These are phyloP conservation scores for Aspergillus nidulans DNA, from an alignment of 495 filamentous ascomycete species.

Conservation along the genomic window DNA sequence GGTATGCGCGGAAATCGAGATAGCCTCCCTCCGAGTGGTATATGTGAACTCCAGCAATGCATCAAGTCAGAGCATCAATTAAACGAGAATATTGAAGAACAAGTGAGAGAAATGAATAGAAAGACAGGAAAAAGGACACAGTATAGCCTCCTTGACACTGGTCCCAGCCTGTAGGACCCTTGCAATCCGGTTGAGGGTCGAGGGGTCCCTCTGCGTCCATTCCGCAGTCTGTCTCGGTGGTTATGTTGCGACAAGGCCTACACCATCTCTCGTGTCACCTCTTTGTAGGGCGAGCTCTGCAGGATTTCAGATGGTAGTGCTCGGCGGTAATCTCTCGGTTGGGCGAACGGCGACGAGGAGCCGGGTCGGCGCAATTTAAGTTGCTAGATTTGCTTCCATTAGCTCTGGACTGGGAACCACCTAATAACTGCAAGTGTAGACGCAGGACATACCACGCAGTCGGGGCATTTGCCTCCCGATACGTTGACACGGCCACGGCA, in stretches of 20 bases:
- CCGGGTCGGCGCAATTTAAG: constrained; percentile 42
- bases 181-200: constrained; percentile 9
- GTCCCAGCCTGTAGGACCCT: constrained; percentile 26
- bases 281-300: constrained; percentile 26
- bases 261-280: constrained; percentile 18
- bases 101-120: background rate
- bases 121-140: background rate
- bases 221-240: background rate
- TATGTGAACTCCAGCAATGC: constrained; percentile 36
- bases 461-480: constrained; percentile 40
- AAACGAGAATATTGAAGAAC: constrained; percentile 5
- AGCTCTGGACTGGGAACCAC: constrained; percentile 2
- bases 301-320: constrained; percentile 38
- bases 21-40: constrained; percentile 24
- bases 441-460: constrained; percentile 42
- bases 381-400: constrained; percentile 20
- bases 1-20: constrained; percentile 15
- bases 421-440: background rate
- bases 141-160: constrained; percentile 8
- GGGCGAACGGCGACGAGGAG: constrained; percentile 41
- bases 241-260: background rate
- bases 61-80: constrained; percentile 22
- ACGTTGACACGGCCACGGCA: constrained; percentile 47
- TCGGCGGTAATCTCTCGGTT: constrained; percentile 41
- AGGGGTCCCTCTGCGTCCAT: constrained; percentile 1